Evolutionary conservation across 441 rosid genomes (phyloP).

Genomic region (Manihot esculenta): DNA sequence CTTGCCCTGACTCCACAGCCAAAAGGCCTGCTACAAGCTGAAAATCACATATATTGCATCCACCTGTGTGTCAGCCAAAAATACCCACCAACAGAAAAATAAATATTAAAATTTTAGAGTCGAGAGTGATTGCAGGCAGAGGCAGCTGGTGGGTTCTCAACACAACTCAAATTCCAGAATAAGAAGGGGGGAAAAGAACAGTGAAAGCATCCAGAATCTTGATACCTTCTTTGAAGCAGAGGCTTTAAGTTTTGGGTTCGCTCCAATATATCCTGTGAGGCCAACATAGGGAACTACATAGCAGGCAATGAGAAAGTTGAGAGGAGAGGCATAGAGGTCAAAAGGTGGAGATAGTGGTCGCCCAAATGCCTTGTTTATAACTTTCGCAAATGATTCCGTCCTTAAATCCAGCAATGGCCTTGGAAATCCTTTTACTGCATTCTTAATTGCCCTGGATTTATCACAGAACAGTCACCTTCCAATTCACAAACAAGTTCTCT

Average conservation of each 20-base stretch:
- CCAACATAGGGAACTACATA: conserved; percentile 78
- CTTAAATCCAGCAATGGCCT: conserved; percentile 82
- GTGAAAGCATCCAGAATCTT: neutral
- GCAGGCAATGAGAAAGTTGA: conserved; percentile 76
- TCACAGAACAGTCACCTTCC: neutral
- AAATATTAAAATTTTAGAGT: too few species aligned
- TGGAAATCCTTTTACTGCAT: conserved; percentile 62
- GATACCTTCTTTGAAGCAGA: conserved; percentile 48
- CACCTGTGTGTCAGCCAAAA: too few species aligned
- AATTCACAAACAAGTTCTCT: neutral
- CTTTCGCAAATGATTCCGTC: conserved; percentile 48
- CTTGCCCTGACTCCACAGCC: conserved; percentile 85
- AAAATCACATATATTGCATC: neutral
- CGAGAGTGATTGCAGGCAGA: too few species aligned
- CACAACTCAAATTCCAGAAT: neutral
- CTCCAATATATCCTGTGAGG: conserved; percentile 81
- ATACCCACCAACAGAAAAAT: too few species aligned
- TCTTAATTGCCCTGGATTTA: conserved; percentile 63
- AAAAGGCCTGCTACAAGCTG: conserved; percentile 82
- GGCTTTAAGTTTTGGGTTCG: conserved; percentile 56
- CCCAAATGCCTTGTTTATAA: conserved; percentile 61
- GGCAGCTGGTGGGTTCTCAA: neutral
- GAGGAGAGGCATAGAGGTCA: conserved; percentile 58
- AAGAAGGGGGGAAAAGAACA: neutral
- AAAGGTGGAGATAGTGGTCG: conserved; percentile 58